A percentile compares a stretch with the other conserved stretches of the same genome.
Evolutionary conservation across 768 basidiomycete genomes (phyloP).

Genomic region (Pisolithus albus): DNA sequence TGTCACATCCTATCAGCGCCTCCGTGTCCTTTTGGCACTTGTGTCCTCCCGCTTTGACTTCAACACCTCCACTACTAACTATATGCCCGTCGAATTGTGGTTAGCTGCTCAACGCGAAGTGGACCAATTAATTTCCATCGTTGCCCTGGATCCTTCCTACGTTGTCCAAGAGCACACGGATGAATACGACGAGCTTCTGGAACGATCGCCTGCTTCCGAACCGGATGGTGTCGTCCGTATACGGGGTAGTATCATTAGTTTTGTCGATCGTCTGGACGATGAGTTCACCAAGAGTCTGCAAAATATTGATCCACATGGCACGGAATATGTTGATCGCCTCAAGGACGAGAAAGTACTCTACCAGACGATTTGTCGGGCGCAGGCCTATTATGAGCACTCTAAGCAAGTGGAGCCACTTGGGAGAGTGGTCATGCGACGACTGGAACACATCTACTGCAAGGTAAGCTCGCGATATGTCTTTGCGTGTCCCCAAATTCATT

Average conservation of each 20-base stretch:
- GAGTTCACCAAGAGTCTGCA: constrained; percentile 97
- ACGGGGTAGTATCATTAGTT: constrained; percentile 92
- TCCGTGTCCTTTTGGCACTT: constrained; percentile 89
- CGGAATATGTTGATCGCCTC: constrained; percentile 95
- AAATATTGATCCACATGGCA: constrained; percentile 97
- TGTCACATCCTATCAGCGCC: constrained; percentile 82
- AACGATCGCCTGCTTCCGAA: constrained; percentile 72
- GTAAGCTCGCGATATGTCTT: constrained; percentile 31
- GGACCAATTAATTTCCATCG: constrained; percentile 77
- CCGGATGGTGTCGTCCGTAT: constrained; percentile 73
- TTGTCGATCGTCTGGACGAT: constrained; percentile 93
- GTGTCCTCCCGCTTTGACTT: constrained; percentile 97
- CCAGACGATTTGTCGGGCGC: constrained; percentile 86
- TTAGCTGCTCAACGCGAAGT: constrained; percentile 79
- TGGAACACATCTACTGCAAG: constrained; percentile 99
- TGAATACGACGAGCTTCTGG: constrained; percentile 87
- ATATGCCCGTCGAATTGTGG: constrained; percentile 95
- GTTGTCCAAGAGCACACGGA: constrained; percentile 79
- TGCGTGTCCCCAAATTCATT: constrained; percentile 2
- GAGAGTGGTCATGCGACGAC: constrained; percentile 86
- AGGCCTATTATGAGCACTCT: constrained; percentile 84
- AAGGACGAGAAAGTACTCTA: constrained; percentile 96
- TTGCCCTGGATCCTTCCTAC: constrained; percentile 66
- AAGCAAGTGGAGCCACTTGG: constrained; percentile 71
- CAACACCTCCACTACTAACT: constrained; percentile 75